Evolutionary conservation across 805 yeast genomes (phyloP).

Genomic region (Henningerozyma blattae): DNA sequence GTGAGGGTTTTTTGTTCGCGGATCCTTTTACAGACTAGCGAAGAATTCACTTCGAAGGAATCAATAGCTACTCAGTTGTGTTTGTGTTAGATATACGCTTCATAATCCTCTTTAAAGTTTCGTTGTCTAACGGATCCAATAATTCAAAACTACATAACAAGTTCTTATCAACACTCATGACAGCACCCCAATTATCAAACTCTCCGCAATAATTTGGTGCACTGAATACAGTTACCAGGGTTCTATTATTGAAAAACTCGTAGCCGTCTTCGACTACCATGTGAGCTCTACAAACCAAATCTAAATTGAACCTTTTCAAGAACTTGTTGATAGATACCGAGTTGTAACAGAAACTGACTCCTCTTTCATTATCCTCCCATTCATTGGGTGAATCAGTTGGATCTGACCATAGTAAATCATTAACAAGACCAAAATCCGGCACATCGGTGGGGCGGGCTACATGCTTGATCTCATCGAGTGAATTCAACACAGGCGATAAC

Average conservation of each 20-base stretch:
- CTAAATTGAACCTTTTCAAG: conserved; percentile 52
- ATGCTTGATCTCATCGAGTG: conserved; percentile 52
- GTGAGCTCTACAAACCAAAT: conserved; percentile 68
- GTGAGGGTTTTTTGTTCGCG: no score
- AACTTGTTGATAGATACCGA: conserved; percentile 57
- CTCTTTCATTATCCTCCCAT: conserved; percentile 75
- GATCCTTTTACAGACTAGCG: no score
- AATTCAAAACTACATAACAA: conserved; percentile 85
- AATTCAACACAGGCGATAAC: conserved; percentile 54
- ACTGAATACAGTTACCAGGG: conserved; percentile 62
- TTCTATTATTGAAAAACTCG: conserved; percentile 63
- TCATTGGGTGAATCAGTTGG: conserved; percentile 45
- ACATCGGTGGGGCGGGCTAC: conserved; percentile 73
- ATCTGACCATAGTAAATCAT: conserved; percentile 75
- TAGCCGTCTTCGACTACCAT: conserved; percentile 87
- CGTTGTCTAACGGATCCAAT: conserved; percentile 83
- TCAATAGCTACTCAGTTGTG: no score
- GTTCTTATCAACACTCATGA: conserved; percentile 91
- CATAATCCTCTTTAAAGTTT: conserved; percentile 89
- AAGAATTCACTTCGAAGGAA: no score
- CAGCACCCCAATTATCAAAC: conserved; percentile 87
- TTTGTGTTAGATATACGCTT: no score
- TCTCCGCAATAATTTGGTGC: conserved; percentile 58
- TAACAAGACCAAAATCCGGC: conserved; percentile 64
- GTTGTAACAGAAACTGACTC: conserved; percentile 68